These are phyloP conservation scores for Stellera chamaejasme DNA, from an alignment of 345 rosid species.

Conservation along the genomic window DNA sequence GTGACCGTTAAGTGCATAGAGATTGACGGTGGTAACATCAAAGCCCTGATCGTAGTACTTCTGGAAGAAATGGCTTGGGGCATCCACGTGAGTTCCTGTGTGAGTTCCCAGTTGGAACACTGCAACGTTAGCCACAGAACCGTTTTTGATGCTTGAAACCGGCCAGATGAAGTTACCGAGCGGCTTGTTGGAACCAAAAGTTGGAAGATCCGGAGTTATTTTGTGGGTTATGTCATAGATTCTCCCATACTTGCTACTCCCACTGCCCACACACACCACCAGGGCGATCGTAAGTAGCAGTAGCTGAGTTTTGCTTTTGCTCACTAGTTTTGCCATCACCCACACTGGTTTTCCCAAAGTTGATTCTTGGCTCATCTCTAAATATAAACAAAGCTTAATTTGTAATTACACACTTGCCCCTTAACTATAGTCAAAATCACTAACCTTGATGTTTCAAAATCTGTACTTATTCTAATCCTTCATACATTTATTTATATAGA, in stretches of 20 bases:
- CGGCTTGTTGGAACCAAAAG: conserved; percentile 25
- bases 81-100: conserved; percentile 48
- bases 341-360: no score
- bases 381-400: no score
- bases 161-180: conserved; percentile 32
- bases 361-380: no score
- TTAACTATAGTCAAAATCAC: no score
- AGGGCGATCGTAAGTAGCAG: no score
- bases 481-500: no score
- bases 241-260: conserved; percentile 18
- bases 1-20: conserved; percentile 27
- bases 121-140: conserved; percentile 23
- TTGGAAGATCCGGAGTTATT: conserved; percentile 23
- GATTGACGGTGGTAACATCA: conserved; percentile 37
- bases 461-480: no score
- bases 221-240: conserved; percentile 42
- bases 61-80: conserved; percentile 42
- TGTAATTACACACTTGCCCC: no score
- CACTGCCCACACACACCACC: not conserved
- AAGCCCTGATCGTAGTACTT: conserved; percentile 38
- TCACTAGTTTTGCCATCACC: no score
- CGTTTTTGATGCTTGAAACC: conserved; percentile 36
- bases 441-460: no score
- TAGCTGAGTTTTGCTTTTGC: no score
- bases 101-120: conserved; percentile 31